These are phyloP conservation scores for Eucalyptus viminalis DNA, from an alignment of 345 rosid genomes.

Conservation along the genomic window DNA sequence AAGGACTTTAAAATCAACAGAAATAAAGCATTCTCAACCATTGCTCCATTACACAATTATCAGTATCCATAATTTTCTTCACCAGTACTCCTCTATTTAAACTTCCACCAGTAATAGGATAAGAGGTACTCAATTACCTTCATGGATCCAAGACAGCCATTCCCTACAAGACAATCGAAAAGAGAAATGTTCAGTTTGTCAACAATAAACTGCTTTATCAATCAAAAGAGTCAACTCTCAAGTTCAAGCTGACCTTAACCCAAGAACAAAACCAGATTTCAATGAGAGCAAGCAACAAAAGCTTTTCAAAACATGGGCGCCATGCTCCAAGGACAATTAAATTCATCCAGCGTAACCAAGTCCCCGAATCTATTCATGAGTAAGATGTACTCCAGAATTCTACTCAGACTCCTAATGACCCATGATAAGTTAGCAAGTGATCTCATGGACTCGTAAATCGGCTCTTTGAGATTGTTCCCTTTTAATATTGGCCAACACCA, in stretches of 20 bases:
- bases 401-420: neutral
- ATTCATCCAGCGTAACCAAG: neutral
- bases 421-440: neutral
- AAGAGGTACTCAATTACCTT: conserved; percentile 39
- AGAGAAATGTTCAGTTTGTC: neutral
- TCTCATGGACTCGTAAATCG: neutral
- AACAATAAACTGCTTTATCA: neutral
- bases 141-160: conserved; percentile 94
- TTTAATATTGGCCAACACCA: neutral
- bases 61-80: neutral
- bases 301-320: neutral
- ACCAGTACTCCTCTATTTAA: neutral
- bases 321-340: neutral
- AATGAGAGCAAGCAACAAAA: neutral
- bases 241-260: neutral
- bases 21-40: neutral
- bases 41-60: neutral
- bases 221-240: neutral
- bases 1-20: neutral
- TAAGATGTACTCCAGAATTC: neutral
- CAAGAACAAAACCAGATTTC: neutral
- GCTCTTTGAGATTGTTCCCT: neutral
- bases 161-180: conserved; percentile 32
- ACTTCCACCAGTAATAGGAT: neutral
- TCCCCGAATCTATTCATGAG: neutral